Percentiles rank a stretch among this genome's conserved stretches.
Evolutionary conservation across 2,329 filamentous ascomycete species (phyloP).

Genomic region (Penicillium sp.): DNA sequence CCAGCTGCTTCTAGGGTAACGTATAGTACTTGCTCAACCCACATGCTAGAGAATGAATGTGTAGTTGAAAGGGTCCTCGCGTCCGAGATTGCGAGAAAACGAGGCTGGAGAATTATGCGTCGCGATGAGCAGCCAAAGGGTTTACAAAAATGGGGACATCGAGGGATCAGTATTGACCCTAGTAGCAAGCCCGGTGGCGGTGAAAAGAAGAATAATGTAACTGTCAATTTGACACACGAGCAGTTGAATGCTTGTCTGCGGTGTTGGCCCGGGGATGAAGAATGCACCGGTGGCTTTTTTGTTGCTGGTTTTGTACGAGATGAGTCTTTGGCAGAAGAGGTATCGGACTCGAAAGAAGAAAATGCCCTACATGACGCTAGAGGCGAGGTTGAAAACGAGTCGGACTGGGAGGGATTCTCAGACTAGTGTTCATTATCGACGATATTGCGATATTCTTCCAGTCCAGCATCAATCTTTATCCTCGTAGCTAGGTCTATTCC

Average conservation of each 20-base stretch:
- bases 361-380: conserved; percentile 18
- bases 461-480: no score
- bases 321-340: conserved; percentile 34
- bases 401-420: conserved; percentile 45
- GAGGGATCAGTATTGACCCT: conserved; percentile 51
- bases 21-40: conserved; percentile 90
- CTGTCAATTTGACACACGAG: conserved; percentile 43
- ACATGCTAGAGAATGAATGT: conserved; percentile 81
- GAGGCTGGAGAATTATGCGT: conserved; percentile 73
- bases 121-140: conserved; percentile 71
- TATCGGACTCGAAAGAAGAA: conserved; percentile 8
- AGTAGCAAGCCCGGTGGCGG: neutral
- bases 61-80: conserved; percentile 71
- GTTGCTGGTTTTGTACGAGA: conserved; percentile 79
- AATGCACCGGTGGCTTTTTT: conserved; percentile 93
- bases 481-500: no score
- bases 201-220: conserved; percentile 12
- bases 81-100: conserved; percentile 61
- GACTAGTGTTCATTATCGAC: conserved; percentile 26
- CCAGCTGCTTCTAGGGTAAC: conserved; percentile 70
- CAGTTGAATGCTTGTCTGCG: conserved; percentile 70
- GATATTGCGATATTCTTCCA: no score
- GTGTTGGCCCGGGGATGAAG: conserved; percentile 73
- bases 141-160: conserved; percentile 69
- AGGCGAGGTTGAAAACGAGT: conserved; percentile 27